Conservation (phyloP, 1,284 basidiomycete genomes). For the Fomitopsis schrenkii region DNA sequence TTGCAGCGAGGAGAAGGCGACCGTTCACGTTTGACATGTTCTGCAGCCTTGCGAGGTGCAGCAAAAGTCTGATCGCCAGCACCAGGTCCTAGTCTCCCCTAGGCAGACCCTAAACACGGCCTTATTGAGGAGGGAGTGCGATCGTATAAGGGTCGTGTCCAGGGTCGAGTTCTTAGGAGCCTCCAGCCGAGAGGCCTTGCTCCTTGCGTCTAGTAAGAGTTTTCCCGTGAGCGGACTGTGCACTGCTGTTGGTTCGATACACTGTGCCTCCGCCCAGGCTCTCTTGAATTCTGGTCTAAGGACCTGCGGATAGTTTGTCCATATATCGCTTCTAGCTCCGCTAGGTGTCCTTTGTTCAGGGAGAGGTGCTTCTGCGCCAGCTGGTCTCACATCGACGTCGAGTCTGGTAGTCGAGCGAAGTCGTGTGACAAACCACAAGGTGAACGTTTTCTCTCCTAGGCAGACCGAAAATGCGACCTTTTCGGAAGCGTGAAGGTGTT, state of each 20-base stretch:
- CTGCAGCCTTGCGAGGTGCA: background rate
- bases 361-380: background rate
- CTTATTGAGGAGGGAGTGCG: too few species aligned
- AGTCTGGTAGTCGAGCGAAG: background rate
- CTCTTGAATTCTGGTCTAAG: background rate
- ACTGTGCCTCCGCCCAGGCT: slow-evolving; percentile 3
- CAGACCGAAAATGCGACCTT: too few species aligned
- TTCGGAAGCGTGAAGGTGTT: too few species aligned
- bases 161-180: slow-evolving; percentile 2
- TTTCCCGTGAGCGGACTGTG: background rate
- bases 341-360: background rate
- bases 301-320: background rate
- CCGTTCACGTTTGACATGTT: slow-evolving; percentile 2
- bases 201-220: background rate
- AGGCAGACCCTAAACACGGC: too few species aligned
- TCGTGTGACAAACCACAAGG: background rate
- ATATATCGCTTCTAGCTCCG: slow-evolving; percentile 1
- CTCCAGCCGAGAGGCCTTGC: background rate
- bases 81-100: too few species aligned
- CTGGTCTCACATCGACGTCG: background rate
- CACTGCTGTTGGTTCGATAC: background rate
- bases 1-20: background rate
- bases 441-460: too few species aligned
- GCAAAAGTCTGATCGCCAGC: too few species aligned
- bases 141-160: too few species aligned